These are phyloP conservation scores for Sporothrix protearum DNA, from an alignment of 2,329 filamentous ascomycete species.

Conservation along the genomic window DNA sequence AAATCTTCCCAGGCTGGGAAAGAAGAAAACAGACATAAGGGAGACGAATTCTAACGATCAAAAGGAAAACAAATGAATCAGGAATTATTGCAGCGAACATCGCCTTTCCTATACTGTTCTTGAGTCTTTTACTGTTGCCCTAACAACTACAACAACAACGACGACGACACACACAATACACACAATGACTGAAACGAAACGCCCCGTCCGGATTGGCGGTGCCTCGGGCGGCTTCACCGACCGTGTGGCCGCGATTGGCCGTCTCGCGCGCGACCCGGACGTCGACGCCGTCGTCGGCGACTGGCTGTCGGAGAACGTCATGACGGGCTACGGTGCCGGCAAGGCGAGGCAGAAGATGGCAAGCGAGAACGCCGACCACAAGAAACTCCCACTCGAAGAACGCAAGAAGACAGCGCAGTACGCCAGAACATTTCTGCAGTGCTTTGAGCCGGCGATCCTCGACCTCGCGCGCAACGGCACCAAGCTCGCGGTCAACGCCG, in stretches of 20 bases:
- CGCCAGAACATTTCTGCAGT: constrained; percentile 35
- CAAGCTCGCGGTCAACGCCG: constrained; percentile 36
- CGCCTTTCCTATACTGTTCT: too few species aligned
- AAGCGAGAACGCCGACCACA: constrained; percentile 23
- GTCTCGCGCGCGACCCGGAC: constrained; percentile 29
- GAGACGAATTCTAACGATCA: background rate
- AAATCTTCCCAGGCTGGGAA: background rate
- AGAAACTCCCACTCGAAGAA: constrained; percentile 28
- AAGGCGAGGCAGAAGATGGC: constrained; percentile 15
- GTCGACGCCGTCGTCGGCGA: constrained; percentile 29
- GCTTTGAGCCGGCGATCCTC: constrained; percentile 33
- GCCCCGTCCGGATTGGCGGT: constrained; percentile 34
- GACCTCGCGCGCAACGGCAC: constrained; percentile 32
- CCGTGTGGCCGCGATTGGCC: constrained; percentile 34
- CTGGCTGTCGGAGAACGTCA: constrained; percentile 28
- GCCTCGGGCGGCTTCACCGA: constrained; percentile 35
- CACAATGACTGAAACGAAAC: constrained; percentile 12
- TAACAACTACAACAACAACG: background rate
- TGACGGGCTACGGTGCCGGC: constrained; percentile 24
- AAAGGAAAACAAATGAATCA: background rate
- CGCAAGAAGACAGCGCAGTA: constrained; percentile 30
- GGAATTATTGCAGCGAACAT: background rate
- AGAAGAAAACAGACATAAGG: background rate
- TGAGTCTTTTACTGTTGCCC: too few species aligned
- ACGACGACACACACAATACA: background rate